phyloP scores from a whole-genome alignment of 2,329 filamentous ascomycete genomes.

The Paecilomyces sp. region DNA sequence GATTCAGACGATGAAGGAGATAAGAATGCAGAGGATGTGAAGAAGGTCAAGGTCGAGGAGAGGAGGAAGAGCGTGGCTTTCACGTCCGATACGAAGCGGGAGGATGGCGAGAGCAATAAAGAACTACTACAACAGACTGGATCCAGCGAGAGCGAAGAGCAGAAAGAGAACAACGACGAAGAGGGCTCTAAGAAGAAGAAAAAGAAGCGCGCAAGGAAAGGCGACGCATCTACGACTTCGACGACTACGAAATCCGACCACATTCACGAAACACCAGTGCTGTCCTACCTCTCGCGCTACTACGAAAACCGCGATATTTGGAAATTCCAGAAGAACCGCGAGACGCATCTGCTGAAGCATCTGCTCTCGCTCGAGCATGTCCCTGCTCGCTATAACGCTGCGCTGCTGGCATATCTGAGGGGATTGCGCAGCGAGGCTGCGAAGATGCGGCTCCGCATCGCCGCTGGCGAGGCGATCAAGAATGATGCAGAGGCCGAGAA shows the following conservation, averaged over 20 bases:
- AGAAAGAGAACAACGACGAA: slow-evolving; percentile 21
- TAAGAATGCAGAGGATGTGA: slow-evolving; percentile 2
- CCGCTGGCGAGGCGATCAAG: slow-evolving; percentile 54
- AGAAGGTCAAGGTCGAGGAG: slow-evolving; percentile 10
- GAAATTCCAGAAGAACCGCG: slow-evolving; percentile 96
- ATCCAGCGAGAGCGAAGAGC: slow-evolving; percentile 4
- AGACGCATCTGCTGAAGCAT: slow-evolving; percentile 78
- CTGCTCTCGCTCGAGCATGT: slow-evolving; percentile 66
- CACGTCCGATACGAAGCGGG: slow-evolving; percentile 54
- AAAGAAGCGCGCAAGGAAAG: slow-evolving; percentile 12
- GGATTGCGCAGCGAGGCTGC: slow-evolving; percentile 71
- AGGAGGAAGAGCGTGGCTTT: slow-evolving; percentile 56
- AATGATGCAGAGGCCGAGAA: slow-evolving; percentile 21
- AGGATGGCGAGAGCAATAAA: slow-evolving; percentile 49
- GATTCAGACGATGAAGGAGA: neutral
- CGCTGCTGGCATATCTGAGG: slow-evolving; percentile 69
- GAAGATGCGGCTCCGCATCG: slow-evolving; percentile 56
- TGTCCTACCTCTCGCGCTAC: slow-evolving; percentile 73
- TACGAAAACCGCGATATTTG: slow-evolving; percentile 62
- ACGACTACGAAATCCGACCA: slow-evolving; percentile 5
- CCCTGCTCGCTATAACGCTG: slow-evolving; percentile 60
- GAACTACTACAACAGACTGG: slow-evolving; percentile 28
- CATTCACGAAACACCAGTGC: slow-evolving; percentile 45
- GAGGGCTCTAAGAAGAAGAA: slow-evolving; percentile 14
- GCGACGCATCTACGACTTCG: slow-evolving; percentile 5